A percentile compares a stretch with the other conserved stretches of the same genome.
These are phyloP conservation scores for Cystobasidium sp. DNA, from an alignment of 1,284 basidiomycete species.

Conservation along the genomic window DNA sequence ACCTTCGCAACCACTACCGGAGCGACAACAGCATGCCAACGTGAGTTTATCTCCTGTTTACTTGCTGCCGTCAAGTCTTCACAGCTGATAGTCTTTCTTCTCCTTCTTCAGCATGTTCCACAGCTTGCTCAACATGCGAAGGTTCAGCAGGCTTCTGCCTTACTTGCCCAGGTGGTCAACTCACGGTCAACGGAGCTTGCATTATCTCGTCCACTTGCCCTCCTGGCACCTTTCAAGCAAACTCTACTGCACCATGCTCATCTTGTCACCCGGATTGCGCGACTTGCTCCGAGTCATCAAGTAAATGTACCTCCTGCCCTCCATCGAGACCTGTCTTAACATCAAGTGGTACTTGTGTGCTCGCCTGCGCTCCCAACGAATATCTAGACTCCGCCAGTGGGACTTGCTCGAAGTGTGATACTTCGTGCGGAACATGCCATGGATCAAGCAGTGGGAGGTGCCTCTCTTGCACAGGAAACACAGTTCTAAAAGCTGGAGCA, in stretches of 20 bases:
- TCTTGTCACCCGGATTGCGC: conserved; percentile 79
- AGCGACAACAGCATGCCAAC: conserved; percentile 55
- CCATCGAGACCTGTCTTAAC: conserved; percentile 70
- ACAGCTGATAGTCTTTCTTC: conserved; percentile 41
- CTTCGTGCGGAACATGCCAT: conserved; percentile 70
- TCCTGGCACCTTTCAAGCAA: conserved; percentile 67
- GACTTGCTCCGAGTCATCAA: conserved; percentile 73
- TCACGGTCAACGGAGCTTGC: conserved; percentile 72
- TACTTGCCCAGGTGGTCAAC: conserved; percentile 66
- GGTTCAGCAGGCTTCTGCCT: conserved; percentile 71
- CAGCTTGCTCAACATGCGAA: conserved; percentile 71
- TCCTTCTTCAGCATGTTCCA: conserved; percentile 66
- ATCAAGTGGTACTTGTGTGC: conserved; percentile 69
- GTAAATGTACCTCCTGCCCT: conserved; percentile 73
- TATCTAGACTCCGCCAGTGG: conserved; percentile 70
- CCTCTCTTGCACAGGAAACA: conserved; percentile 69
- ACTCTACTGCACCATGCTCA: conserved; percentile 63
- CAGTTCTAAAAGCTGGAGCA: conserved; percentile 67
- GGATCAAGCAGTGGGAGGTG: conserved; percentile 68
- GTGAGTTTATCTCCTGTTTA: conserved; percentile 67
- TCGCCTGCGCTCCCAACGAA: conserved; percentile 71
- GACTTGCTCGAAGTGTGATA: conserved; percentile 71
- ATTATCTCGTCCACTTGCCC: conserved; percentile 67
- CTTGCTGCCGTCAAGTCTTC: conserved; percentile 51
- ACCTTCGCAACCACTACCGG: conserved; percentile 62